Evolutionary conservation across 345 rosid genomes (phyloP), one percentile per base, ranked within the genome.

Genomic region (Rhodamnia argentea): DNA sequence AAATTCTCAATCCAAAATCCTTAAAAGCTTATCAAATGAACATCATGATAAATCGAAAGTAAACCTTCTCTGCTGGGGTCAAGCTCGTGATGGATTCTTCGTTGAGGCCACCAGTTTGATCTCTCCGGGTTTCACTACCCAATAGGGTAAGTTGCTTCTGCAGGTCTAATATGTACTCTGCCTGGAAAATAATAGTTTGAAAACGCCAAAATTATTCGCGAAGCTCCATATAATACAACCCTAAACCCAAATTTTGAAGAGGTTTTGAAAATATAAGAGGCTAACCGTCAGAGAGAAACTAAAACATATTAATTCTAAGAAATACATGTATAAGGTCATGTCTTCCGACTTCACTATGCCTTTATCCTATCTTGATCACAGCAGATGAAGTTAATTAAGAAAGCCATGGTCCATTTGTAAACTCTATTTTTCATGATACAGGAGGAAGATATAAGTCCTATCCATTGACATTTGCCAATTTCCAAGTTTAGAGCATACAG

Each of bases 91-190:
- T 86, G 83, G 96, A 87, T 52, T 95, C 98, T 78, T 94, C 96
- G 26, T 90, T 85, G 83, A 92, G 86, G 83, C 90, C 89, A 76
- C 96, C 95, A 85, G 93, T 94, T 83, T 90, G 89, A 89, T 95
- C 95, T 86, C 90, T 93, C 90, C 91, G 90, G 52, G 92, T 75
- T 93, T 95, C 98, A 20, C 95, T 92, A 85, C 95, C 98, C 86
- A 93, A 89, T 87, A 97, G 89, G 56, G 98, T 96, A 85, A 97
- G 93, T 88, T 96, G 98, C 91, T 97, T 96, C 90, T 97, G 99
- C 88, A 97, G 89, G 89, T 94, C 96, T 78, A 96, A 94, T 85
- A 96, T 94, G 86, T 90, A 87, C 85, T 92, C 98, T 5, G 99
- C 99, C 99, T 96, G 94, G 84, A 91, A 70, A 70, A 70, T 32